A percentile compares a stretch with the other conserved stretches of the same genome.
Evolutionary conservation across 2,329 filamentous ascomycete genomes (phyloP).

Genomic region (Leptographium radiaticola): DNA sequence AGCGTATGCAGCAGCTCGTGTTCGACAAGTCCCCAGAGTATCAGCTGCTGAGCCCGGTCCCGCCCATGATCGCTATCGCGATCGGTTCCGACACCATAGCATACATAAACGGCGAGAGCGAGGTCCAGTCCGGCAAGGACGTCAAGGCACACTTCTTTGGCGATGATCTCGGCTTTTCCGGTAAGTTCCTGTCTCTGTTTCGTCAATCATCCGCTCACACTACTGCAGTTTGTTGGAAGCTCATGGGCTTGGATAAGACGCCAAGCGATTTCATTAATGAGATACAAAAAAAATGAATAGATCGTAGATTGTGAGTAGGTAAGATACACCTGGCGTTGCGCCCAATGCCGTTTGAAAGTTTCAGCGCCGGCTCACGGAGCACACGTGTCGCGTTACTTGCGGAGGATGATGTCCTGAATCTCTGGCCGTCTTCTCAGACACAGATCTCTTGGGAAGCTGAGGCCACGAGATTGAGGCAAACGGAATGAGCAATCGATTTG

Average conservation of each 20-base stretch:
- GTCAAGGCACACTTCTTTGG: slow-evolving; percentile 52
- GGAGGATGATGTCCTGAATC: too few relatives aligned
- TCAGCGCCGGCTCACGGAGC: too few relatives aligned
- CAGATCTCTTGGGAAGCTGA: too few relatives aligned
- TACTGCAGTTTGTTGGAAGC: background rate
- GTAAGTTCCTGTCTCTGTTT: background rate
- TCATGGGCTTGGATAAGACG: background rate
- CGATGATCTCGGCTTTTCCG: slow-evolving; percentile 51
- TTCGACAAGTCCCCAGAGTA: slow-evolving; percentile 29
- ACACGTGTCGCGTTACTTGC: too few relatives aligned
- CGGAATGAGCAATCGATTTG: too few relatives aligned
- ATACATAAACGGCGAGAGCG: slow-evolving; percentile 45
- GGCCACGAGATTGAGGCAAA: too few relatives aligned
- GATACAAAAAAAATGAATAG: background rate
- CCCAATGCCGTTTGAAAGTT: too few relatives aligned
- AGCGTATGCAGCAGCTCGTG: slow-evolving; percentile 37
- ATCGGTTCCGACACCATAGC: slow-evolving; percentile 57
- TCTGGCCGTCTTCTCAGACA: too few relatives aligned
- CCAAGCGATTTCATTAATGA: background rate
- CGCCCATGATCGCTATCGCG: slow-evolving; percentile 57
- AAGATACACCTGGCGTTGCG: background rate
- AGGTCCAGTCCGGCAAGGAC: slow-evolving; percentile 47
- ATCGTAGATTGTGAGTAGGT: background rate
- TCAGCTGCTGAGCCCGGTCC: slow-evolving; percentile 36
- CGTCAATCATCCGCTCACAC: background rate